Conservation (phyloP, 116 monocot species). For the Dioscorea cayenensis region DNA sequence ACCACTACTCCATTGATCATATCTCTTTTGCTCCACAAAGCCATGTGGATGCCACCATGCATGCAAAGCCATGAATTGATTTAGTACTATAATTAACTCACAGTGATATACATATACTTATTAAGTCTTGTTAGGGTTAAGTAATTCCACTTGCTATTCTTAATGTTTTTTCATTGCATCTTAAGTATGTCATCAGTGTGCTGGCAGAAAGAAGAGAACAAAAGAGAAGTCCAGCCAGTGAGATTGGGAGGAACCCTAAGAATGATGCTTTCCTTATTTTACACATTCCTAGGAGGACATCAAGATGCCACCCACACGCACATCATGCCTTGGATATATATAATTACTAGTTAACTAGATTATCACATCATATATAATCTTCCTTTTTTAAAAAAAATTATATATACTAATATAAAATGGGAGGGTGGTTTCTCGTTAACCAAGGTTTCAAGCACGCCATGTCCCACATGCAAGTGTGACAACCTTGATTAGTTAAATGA, state of each 20-base stretch:
- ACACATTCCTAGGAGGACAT: conserved; percentile 6
- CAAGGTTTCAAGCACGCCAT: background rate
- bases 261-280: conserved; percentile 2
- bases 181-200: background rate
- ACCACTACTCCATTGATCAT: too few species aligned
- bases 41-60: too few species aligned
- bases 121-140: too few species aligned
- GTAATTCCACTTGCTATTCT: too few species aligned
- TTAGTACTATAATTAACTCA: too few species aligned
- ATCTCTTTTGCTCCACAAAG: too few species aligned
- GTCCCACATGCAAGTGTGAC: background rate
- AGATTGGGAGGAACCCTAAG: conserved; percentile 7
- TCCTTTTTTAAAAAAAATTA: background rate
- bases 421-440: background rate
- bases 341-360: background rate
- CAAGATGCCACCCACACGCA: conserved; percentile 6
- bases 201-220: conserved; percentile 5
- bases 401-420: background rate
- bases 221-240: background rate
- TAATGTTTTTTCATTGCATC: too few species aligned
- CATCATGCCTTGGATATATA: background rate
- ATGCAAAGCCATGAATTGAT: too few species aligned
- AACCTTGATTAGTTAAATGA: background rate
- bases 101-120: too few species aligned
- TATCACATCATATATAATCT: background rate